Evolutionary conservation across 345 rosid genomes (phyloP), one percentile per base, ranked within the genome.

Genomic region (Ricinus communis): DNA sequence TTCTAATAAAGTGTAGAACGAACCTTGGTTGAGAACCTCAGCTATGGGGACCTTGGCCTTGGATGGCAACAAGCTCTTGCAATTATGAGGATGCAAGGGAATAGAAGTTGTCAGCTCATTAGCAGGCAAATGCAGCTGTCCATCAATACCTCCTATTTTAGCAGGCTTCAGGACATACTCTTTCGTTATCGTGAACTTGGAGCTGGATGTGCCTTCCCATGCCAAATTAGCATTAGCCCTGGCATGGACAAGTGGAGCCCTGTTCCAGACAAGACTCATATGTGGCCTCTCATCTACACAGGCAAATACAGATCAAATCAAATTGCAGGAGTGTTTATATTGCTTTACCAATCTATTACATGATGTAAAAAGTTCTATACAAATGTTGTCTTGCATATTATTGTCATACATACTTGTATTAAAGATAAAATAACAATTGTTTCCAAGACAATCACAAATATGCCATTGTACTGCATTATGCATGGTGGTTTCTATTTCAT

Each of bases 251-350:
- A 82, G 76, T 43, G 94, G 82, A 25, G 66, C 77, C 61, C 83
- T 80, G 63, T 84, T 77, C 88, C 90, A 81, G 52, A 72, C 83
- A 69, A 83, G 80, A 77, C 76, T 80, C 84, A 83, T 77, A 65
- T 79, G 89, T 47, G 79, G 90, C 88, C 85, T 83, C 77, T 83
- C 89, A 87, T 85, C 98, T 94, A 86, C 71, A 78, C 27, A 79
- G 50, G 52, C 28, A 76, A 49, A 77, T 45, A 73, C 65, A 72
- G 67, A 71, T 40, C 41, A 74, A 47, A 57, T 75, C 52, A 69
- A 43, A 53, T 61, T 31, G 46, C 59, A 65, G 47, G 64, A 40
- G 52, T 66, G 41, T 38, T 19, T 45, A 60, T 47, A 38, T 41
- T 14, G 66, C 28, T 65, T 51, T 11, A 30, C 65, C 41, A 70